Percentiles rank a stretch among this genome's conserved stretches.
These are phyloP conservation scores for Chlorella sorokiniana DNA, from an alignment of 139 green algal genomes.

Conservation along the genomic window DNA sequence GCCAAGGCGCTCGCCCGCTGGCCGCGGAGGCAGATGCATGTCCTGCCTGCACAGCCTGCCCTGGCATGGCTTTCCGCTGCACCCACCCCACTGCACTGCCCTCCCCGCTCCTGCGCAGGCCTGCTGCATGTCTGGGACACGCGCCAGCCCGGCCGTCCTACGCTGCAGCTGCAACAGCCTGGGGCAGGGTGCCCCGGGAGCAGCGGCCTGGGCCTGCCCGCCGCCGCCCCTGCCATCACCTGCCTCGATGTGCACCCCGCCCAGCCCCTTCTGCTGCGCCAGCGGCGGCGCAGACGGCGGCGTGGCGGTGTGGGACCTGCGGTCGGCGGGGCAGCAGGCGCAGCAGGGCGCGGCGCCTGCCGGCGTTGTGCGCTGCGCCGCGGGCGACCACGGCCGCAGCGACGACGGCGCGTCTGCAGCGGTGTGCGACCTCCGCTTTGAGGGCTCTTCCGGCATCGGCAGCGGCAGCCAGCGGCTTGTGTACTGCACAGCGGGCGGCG, in stretches of 20 bases:
- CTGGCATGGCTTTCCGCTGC: background rate
- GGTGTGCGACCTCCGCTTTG: constrained; percentile 22
- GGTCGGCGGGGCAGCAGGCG: background rate
- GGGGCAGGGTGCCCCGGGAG: background rate
- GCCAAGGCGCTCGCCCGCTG: too few relatives aligned
- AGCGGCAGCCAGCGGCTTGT: constrained; percentile 25
- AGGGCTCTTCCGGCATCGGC: constrained; percentile 15
- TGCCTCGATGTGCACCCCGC: constrained; percentile 33
- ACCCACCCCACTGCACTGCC: background rate
- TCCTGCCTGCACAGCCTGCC: too few relatives aligned
- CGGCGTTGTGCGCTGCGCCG: constrained; percentile 5
- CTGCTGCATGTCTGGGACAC: constrained; percentile 35
- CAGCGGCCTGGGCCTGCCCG: background rate
- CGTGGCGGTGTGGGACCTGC: constrained; percentile 28
- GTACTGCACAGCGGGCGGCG: constrained; percentile 21
- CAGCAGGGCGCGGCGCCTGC: constrained; percentile 1
- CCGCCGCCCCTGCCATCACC: constrained; percentile 1
- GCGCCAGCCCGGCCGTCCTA: constrained; percentile 1
- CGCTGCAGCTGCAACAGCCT: constrained; percentile 22
- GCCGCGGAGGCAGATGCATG: too few relatives aligned
- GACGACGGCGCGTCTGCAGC: background rate
- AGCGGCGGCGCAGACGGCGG: constrained; percentile 1
- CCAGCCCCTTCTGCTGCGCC: constrained; percentile 14
- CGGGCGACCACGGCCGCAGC: background rate
- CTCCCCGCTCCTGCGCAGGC: background rate